phyloP scores from a whole-genome alignment of 2,329 filamentous ascomycete species.

The Colletotrichum chrysophilum region DNA sequence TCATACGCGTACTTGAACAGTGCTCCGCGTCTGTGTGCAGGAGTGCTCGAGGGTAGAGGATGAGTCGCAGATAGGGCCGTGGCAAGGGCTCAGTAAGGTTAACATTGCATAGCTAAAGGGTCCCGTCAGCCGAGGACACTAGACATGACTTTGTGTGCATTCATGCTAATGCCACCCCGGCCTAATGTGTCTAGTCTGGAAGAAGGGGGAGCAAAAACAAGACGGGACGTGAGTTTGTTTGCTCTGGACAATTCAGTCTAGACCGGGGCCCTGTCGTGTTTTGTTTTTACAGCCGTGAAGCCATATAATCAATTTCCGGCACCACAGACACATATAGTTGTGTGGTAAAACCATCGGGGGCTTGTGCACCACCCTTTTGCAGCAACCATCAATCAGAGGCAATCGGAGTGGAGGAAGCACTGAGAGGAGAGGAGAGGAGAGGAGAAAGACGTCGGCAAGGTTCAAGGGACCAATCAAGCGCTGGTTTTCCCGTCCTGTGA shows the following conservation, averaged over 20 bases:
- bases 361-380: neutral
- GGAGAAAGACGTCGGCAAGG: neutral
- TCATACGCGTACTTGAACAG: conserved; percentile 7
- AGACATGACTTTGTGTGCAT: neutral
- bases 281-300: neutral
- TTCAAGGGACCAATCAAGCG: neutral
- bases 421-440: neutral
- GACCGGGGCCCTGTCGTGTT: neutral
- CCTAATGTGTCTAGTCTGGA: neutral
- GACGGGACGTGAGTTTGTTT: neutral
- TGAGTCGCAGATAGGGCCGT: neutral
- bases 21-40: neutral
- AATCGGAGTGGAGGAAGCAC: neutral
- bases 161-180: neutral
- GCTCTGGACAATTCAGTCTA: neutral
- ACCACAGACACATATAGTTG: neutral
- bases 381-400: neutral
- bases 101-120: neutral
- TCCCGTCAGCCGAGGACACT: neutral
- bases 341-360: neutral
- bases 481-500: neutral
- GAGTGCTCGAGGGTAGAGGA: neutral
- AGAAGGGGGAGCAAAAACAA: neutral
- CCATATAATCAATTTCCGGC: neutral
- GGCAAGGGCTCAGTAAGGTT: neutral